Evolutionary conservation across 257 asterid genomes (phyloP), one percentile per base, ranked within the genome.

Genomic region (Nicotiana sylvestris): DNA sequence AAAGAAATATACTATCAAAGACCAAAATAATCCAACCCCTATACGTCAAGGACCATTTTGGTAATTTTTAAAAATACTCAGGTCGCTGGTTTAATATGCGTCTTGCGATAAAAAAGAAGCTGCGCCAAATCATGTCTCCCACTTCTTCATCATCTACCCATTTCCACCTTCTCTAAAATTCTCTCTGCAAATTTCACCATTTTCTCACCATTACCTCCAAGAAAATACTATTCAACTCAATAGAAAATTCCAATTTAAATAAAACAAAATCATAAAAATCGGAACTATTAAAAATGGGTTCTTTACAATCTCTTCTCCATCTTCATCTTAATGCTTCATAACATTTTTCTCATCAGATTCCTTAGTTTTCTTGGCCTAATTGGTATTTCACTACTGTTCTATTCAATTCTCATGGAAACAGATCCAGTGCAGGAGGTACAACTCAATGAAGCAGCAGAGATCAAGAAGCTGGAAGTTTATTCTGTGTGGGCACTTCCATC

Each of bases 401-500:
- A 65, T 65, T 65, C 70, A 29, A 1, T 65, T 12, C 39, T 65
- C 35, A 29, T 29, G 3, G 68, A 25, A 27, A 9, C 67, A 21
- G 32, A 21, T 61, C 67, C 67, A 61, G 25, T 61, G 67, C 33
- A 61, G 32, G 30, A 61, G 25, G 67, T 61, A n/a, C 33, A 21
- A 61, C 0, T 61, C 67, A 61, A 0, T 25, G 33, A 60, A 21
- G 64, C 12, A 74, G 21, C 39, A 25, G 61, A 43, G 0, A 46
- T 18, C 35, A 87, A 83, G 64, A 87, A 83, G 55, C 49, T 43
- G 13, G 57, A 88, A 39, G 92, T 85, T 51, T 96, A 96, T 83
- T 96, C 98, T 15, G 99, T 96, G 62, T 96, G 99, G 99, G 98
- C 89, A 30, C 84, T 96, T 27, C 99, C 98, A 80, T 85, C 85